Conservation (phyloP, 768 basidiomycete species). For the Amanita subjunquillea region DNA sequence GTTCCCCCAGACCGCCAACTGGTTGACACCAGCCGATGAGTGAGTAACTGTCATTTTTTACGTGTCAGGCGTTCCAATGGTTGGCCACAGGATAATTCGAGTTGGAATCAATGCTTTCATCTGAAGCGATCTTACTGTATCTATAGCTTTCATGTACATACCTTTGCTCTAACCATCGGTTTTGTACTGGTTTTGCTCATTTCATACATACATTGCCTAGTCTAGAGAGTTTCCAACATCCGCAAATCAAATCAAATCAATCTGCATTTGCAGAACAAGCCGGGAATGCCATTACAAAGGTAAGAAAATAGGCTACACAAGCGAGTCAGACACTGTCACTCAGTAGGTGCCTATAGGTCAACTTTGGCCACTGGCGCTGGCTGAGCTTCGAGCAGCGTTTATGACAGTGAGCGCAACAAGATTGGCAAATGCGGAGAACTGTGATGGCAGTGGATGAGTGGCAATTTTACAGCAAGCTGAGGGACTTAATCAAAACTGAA, state of each 20-base stretch:
- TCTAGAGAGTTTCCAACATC: too few relatives aligned
- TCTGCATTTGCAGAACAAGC: conserved; percentile 12
- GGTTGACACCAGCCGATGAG: conserved; percentile 49
- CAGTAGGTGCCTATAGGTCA: not conserved
- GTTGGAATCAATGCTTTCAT: conserved; percentile 48
- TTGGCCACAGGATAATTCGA: conserved; percentile 34
- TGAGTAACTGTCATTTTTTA: conserved; percentile 16
- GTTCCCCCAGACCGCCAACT: conserved; percentile 55
- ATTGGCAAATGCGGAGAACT: conserved; percentile 8
- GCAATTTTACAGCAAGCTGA: too few relatives aligned
- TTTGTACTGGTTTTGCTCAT: too few relatives aligned
- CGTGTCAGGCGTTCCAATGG: not conserved
- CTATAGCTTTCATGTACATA: not conserved
- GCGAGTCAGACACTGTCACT: not conserved
- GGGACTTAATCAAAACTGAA: too few relatives aligned
- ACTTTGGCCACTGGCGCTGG: conserved; percentile 4
- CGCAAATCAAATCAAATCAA: too few relatives aligned
- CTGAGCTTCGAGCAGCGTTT: conserved; percentile 10
- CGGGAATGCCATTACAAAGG: conserved; percentile 1
- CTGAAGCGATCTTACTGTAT: conserved; percentile 12
- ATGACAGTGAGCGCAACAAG: conserved; percentile 8
- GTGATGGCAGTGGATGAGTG: not conserved
- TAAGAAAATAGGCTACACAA: not conserved
- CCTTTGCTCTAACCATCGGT: too few relatives aligned
- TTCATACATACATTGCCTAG: too few relatives aligned